Evolutionary conservation across 805 yeast species (phyloP).

Genomic region (Ogataea zsoltii): DNA sequence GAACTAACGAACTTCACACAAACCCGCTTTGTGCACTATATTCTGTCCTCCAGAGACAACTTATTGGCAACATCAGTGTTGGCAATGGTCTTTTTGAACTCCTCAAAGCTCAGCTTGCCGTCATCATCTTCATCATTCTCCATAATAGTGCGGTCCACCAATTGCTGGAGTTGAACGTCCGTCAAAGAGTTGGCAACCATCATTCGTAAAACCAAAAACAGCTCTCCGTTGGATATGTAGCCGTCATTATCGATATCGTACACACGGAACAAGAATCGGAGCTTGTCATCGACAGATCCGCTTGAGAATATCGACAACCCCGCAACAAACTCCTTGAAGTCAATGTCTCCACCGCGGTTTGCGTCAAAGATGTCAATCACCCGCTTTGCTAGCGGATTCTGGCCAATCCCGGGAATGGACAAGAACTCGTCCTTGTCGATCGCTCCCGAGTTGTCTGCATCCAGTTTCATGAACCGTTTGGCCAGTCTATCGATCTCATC

Average conservation of each 20-base stretch:
- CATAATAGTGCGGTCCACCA: constrained; percentile 95
- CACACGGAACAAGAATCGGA: constrained; percentile 86
- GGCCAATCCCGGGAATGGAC: constrained; percentile 87
- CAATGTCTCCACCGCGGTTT: constrained; percentile 90
- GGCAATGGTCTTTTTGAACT: constrained; percentile 71
- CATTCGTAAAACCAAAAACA: constrained; percentile 86
- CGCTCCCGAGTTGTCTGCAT: constrained; percentile 88
- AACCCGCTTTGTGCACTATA: too few species aligned
- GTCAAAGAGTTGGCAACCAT: constrained; percentile 94
- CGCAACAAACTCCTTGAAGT: constrained; percentile 87
- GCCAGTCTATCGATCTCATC: constrained; percentile 91
- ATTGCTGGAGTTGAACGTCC: constrained; percentile 87
- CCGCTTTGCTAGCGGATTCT: constrained; percentile 86
- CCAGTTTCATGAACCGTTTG: constrained; percentile 92
- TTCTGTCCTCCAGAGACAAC: constrained; percentile 32
- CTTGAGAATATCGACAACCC: constrained; percentile 76
- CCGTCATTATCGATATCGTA: constrained; percentile 98
- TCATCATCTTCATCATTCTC: constrained; percentile 90
- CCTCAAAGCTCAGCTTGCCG: constrained; percentile 81
- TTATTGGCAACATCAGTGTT: constrained; percentile 38
- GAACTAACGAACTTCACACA: too few species aligned
- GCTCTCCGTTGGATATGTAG: constrained; percentile 90
- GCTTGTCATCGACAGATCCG: constrained; percentile 77
- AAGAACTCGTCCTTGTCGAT: constrained; percentile 89
- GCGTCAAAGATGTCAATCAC: constrained; percentile 93